Evolutionary conservation across 305 asterid species (phyloP).

Genomic region (Fraxinus latifolia): DNA sequence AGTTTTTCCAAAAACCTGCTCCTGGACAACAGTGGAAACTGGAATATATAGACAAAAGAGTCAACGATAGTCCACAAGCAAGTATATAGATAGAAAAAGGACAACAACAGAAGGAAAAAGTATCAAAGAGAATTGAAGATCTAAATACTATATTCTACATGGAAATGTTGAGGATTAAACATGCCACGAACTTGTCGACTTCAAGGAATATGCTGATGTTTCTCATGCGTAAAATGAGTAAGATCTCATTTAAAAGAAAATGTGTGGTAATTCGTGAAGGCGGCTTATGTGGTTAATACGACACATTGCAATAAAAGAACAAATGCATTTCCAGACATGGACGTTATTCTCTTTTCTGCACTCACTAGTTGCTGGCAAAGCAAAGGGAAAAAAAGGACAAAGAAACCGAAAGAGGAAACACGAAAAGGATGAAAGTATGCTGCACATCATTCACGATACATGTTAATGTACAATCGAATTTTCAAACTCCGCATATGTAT

Average conservation of each 20-base stretch:
- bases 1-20: slow-evolving; percentile 34
- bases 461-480: background rate
- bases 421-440: background rate
- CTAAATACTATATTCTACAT: background rate
- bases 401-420: background rate
- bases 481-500: background rate
- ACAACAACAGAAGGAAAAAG: background rate
- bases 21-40: slow-evolving; percentile 44
- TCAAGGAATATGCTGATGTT: background rate
- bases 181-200: background rate
- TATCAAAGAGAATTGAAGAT: background rate
- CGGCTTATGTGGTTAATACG: background rate
- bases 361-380: background rate
- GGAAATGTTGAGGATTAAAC: background rate
- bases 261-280: background rate
- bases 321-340: background rate
- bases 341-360: background rate
- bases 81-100: background rate
- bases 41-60: background rate
- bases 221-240: background rate
- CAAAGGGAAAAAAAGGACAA: background rate
- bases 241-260: background rate
- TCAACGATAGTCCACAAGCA: background rate
- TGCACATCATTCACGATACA: background rate
- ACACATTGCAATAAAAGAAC: background rate